Evolutionary conservation across 257 asterid species (phyloP), one percentile per base, ranked within the genome.

Genomic region (Salvia hispanica): DNA sequence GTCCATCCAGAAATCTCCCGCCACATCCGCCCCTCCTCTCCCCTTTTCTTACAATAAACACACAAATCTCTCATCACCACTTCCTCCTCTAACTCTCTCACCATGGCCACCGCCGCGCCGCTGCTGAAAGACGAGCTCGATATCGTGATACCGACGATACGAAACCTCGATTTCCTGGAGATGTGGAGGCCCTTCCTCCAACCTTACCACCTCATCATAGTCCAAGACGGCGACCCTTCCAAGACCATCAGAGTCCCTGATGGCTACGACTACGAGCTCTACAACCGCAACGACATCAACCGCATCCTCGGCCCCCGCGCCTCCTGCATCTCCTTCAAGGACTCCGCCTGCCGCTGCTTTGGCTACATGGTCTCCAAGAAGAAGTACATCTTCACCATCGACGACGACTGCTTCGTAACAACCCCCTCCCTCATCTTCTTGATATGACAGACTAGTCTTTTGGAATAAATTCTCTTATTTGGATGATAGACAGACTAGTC

Each of bases 371-470:
- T 89, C 43, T 92, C 98, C 68, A 87, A 87, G 86, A 92, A 92
- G 98, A 89, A 92, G 86, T 92, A 92, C 65, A 92, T 92, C 79
- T 92, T 25, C 84, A 92, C 98, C 66, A 92, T 92, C 64, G 98
- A 92, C 33, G 98, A 92, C 50, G 98, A 92, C 44, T 92, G 98
- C 82, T 92, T 92, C 62, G 98, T 92, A 73, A 25, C 31, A 25
- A 25, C 31, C 31, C 31, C 31, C 31, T 25, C 31, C 31, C 31
- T 25, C 1, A 25, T 25, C 31, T 25, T 25, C 31, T 25, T 25
- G 31, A 25, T 25, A 25, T 25, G 31, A 25, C 31, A 25, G 31
- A 25, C 31, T 25, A 25, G 1, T 25, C 31, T 25, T 25, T 25
- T 25, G 31, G 3, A 25, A 25, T 25, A 25, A 25, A 25, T 25